Base-by-base conservation (phyloP, 257 asterid genomes). In the Leptodermis oblonga region DNA sequence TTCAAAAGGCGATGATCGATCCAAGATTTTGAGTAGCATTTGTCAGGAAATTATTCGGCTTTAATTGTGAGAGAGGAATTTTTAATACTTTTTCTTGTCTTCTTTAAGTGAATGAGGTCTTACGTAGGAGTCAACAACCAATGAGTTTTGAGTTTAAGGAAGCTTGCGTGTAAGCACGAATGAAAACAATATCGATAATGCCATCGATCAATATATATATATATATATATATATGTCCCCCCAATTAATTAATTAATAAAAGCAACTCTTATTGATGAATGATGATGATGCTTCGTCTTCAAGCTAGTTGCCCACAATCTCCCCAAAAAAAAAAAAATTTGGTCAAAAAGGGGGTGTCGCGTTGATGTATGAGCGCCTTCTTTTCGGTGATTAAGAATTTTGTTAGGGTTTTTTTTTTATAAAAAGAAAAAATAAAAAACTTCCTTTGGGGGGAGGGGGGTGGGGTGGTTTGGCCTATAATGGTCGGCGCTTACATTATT, bases 161-260 rank as follows among this genome's bases (percentile, higher is more conserved):
- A 69, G 85, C 85, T 86, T 84, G 82, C 83, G 88, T 87, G 95
- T 80, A 80, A 76, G 83, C 93, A 83, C 95, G 78, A 83, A 61
- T 31, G n/a, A 18, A 78, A 71, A 52, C 76, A 76, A 3, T 6
- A 80, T n/a, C n/a, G 83, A 79, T 79, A 81, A 79, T 79, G 81
- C n/a, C 73, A 77, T 75, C 71, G n/a, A n/a, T n/a, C n/a, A n/a
- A n/a, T n/a, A n/a, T n/a, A n/a, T n/a, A n/a, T n/a, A n/a, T n/a
- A n/a, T n/a, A n/a, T n/a, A n/a, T n/a, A n/a, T n/a, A n/a, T n/a
- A n/a, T n/a, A n/a, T n/a, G n/a, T n/a, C n/a, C n/a, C n/a, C n/a
- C n/a, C n/a, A n/a, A n/a, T n/a, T n/a, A n/a, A n/a, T n/a, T n/a
- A n/a, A n/a, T n/a, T n/a, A n/a, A n/a, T n/a, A n/a, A n/a, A n/a